A percentile compares a stretch with the other conserved stretches of the same genome.
phyloP scores from a whole-genome alignment of 1,284 basidiomycete species.

The Pseudozyma sp. region DNA sequence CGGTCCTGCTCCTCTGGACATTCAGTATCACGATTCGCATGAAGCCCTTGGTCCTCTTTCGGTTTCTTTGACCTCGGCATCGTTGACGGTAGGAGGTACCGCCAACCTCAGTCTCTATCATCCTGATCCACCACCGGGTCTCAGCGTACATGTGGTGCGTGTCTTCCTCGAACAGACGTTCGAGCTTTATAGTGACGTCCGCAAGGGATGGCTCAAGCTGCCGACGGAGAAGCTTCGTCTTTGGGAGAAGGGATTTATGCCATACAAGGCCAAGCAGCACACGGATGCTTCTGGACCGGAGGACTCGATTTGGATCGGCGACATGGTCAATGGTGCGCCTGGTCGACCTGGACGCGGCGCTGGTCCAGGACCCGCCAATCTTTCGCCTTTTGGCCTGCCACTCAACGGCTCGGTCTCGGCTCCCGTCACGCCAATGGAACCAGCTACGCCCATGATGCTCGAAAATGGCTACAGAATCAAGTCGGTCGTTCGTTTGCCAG shows the following conservation, averaged over 20 bases:
- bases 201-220: conserved; percentile 59
- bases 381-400: conserved; percentile 51
- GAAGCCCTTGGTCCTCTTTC: conserved; percentile 63
- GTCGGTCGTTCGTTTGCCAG: conserved; percentile 62
- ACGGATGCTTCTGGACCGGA: conserved; percentile 37
- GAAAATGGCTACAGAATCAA: conserved; percentile 64
- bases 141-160: conserved; percentile 63
- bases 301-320: conserved; percentile 57
- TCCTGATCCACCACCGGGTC: conserved; percentile 61
- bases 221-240: conserved; percentile 64
- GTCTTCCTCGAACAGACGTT: conserved; percentile 67
- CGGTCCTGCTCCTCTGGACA: conserved; percentile 64
- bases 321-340: conserved; percentile 39
- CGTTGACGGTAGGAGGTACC: conserved; percentile 65
- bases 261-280: conserved; percentile 61
- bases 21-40: conserved; percentile 66
- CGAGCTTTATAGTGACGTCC: conserved; percentile 61
- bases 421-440: conserved; percentile 51
- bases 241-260: conserved; percentile 66
- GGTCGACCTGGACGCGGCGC: conserved; percentile 54
- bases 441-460: conserved; percentile 31
- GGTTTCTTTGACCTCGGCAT: conserved; percentile 61
- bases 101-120: conserved; percentile 58
- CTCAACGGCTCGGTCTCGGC: conserved; percentile 49
- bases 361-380: conserved; percentile 35